Conservation (phyloP, 371 early-diverging fungal genomes). For the Parasitella parasitica region DNA sequence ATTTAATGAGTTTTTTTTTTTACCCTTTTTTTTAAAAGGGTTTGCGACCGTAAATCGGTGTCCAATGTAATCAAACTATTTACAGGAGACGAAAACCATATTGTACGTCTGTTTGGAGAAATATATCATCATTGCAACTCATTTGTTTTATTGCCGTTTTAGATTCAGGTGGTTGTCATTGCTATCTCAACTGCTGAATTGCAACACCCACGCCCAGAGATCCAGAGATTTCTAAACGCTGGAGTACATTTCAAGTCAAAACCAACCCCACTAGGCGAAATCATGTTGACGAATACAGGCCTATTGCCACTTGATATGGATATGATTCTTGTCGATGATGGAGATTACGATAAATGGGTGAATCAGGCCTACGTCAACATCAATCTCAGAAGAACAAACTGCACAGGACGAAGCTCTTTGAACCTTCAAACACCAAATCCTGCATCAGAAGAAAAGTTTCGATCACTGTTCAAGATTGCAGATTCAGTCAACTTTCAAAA, state of each 20-base stretch:
- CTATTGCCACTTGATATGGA: constrained; percentile 60
- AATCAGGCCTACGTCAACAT: constrained; percentile 62
- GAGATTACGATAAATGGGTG: constrained; percentile 60
- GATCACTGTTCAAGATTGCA: constrained; percentile 60
- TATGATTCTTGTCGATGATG: constrained; percentile 62
- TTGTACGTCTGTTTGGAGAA: constrained; percentile 38
- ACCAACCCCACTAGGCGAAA: constrained; percentile 56
- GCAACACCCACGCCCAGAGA: constrained; percentile 49
- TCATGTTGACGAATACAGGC: constrained; percentile 60
- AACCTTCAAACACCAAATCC: constrained; percentile 61
- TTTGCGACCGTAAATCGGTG: constrained; percentile 55
- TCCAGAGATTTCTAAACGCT: constrained; percentile 44
- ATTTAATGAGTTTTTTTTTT: too few species aligned
- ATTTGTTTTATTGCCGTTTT: not conserved
- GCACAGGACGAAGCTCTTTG: constrained; percentile 66
- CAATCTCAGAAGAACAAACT: constrained; percentile 61
- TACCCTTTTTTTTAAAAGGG: too few species aligned
- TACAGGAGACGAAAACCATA: constrained; percentile 62
- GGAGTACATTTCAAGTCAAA: constrained; percentile 49
- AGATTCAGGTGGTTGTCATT: constrained; percentile 58
- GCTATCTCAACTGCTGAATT: constrained; percentile 52
- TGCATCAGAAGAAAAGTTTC: constrained; percentile 66
- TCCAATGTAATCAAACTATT: constrained; percentile 65
- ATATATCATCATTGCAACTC: not conserved
- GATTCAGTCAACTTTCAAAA: constrained; percentile 54